Evolutionary conservation across 495 filamentous ascomycete genomes (phyloP).

Genomic region (Daldinia childiae): DNA sequence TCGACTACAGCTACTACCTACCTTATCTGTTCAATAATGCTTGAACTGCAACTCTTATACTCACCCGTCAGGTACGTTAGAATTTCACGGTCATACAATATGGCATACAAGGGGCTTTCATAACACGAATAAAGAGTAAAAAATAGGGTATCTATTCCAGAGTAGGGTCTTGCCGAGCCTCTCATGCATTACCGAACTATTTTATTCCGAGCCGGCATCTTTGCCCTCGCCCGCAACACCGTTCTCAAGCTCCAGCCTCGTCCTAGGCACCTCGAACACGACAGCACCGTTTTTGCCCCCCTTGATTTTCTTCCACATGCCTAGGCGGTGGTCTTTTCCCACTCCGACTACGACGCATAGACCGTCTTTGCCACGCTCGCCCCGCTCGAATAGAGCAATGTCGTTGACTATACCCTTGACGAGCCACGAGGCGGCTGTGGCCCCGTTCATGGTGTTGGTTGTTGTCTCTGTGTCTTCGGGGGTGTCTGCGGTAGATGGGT

Average conservation of each 20-base stretch:
- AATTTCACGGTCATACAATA: background rate
- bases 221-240: constrained; percentile 14
- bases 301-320: constrained; percentile 72
- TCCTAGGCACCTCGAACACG: constrained; percentile 78
- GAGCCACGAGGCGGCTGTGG: constrained; percentile 25
- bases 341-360: constrained; percentile 83
- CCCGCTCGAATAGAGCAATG: constrained; percentile 82
- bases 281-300: constrained; percentile 79
- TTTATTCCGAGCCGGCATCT: constrained; percentile 5
- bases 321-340: constrained; percentile 86
- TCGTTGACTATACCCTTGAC: constrained; percentile 85
- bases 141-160: constrained; percentile 42
- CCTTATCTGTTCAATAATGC: too few species aligned
- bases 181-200: constrained; percentile 24
- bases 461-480: constrained; percentile 15
- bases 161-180: constrained; percentile 22
- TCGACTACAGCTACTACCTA: too few species aligned
- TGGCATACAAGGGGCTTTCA: background rate
- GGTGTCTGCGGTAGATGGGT: constrained; percentile 8
- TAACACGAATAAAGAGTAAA: constrained; percentile 7
- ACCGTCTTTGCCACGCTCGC: constrained; percentile 73
- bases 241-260: constrained; percentile 42
- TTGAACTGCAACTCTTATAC: too few species aligned
- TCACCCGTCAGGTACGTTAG: background rate
- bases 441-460: constrained; percentile 19